Base-by-base conservation (phyloP, 176 grass and related monocot species). In the Aegilops tauschii region DNA sequence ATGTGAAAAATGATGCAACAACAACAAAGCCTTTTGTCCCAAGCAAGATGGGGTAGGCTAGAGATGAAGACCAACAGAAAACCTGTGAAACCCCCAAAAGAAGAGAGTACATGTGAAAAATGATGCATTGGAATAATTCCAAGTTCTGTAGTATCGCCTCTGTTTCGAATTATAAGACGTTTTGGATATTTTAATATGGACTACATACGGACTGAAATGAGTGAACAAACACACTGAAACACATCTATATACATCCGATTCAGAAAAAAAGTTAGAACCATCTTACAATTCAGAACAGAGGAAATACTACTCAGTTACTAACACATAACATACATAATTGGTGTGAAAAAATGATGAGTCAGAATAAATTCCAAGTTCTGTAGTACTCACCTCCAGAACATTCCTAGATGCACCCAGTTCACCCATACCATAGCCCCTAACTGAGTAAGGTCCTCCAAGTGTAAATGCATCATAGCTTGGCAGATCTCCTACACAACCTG, bases 401-500 rank as follows among this genome's bases (percentile, higher is more conserved):
- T 91, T 99, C 65, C 97, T 93, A 64, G 90, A 96, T 83, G 94
- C 97, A 78, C 94, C 97, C 45, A 99, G 79, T 87, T 99, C 94
- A 20, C 94, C 97, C 27, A 93, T 99, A 62, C 87, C 92, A 72
- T 94, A 99, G 65, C 94, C 97, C 80, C 97, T 93, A 54, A 99
- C 92, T 7, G 97, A 96, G 78, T 99, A 96, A 80, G 97, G 97
- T 0, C 97, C 97, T 58, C 97, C 97, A 61, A 99, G 97, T 50
- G 94, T 89, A 83, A 94, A 99, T 25, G 94, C 92, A 83, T 99
- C 97, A 85, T 99, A 99, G 83, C 90, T 99, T 47, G 94, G 97
- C 61, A 99, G 69, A 83, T 99, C 97, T 75, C 94, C 97, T 18
- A 96, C 94, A 83, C 92, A 99, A 12, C 97, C 97, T 23, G 94